phyloP scores from a whole-genome alignment of 2,329 filamentous ascomycete species.

The Penicillium sclerotiorum region DNA sequence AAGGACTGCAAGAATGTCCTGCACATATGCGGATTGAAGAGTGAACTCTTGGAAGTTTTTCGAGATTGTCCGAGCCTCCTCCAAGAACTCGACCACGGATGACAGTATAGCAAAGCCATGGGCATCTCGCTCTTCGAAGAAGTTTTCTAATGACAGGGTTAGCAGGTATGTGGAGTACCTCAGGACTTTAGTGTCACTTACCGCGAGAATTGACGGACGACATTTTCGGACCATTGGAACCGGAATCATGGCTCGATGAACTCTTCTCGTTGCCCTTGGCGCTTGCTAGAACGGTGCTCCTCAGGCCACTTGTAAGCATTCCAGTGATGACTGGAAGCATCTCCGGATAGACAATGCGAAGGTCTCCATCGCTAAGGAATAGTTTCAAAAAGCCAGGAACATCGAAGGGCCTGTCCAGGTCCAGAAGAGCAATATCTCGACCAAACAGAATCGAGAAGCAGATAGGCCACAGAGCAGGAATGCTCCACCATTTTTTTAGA shows the following conservation, averaged over 20 bases:
- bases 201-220: conserved; percentile 13
- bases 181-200: conserved; percentile 1
- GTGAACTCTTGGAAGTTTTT: conserved; percentile 80
- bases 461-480: conserved; percentile 80
- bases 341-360: conserved; percentile 73
- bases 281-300: conserved; percentile 62
- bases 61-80: conserved; percentile 76
- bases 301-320: conserved; percentile 85
- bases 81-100: conserved; percentile 76
- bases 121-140: conserved; percentile 6
- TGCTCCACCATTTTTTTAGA: conserved; percentile 85
- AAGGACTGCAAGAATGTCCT: conserved; percentile 74
- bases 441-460: conserved; percentile 89
- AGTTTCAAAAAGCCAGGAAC: conserved; percentile 72
- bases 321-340: conserved; percentile 76
- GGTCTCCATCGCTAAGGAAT: conserved; percentile 62
- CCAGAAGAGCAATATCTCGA: conserved; percentile 72
- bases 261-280: conserved; percentile 32
- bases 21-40: conserved; percentile 75
- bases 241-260: background rate
- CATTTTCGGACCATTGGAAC: conserved; percentile 13
- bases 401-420: conserved; percentile 74
- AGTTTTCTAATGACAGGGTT: conserved; percentile 5
- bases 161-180: background rate
- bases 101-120: conserved; percentile 61